phyloP scores from a whole-genome alignment of 2,329 filamentous ascomycete species.

The Fusarium goolgardi region DNA sequence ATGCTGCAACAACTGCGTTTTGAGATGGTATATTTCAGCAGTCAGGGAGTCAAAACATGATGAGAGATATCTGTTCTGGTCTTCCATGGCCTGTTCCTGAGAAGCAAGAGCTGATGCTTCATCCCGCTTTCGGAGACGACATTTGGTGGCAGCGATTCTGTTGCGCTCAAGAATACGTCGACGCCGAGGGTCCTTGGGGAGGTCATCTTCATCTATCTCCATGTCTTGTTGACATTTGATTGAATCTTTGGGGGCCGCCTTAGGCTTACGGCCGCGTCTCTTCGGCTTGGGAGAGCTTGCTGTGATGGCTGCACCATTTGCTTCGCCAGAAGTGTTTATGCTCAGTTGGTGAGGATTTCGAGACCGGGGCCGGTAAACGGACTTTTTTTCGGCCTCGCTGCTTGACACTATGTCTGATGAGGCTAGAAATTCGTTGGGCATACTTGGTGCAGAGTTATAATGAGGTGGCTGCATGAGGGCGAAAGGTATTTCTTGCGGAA shows the following conservation, averaged over 20 bases:
- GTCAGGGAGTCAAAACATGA: slow-evolving; percentile 44
- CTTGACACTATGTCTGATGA: slow-evolving; percentile 22
- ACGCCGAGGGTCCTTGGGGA: slow-evolving; percentile 43
- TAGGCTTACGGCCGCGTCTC: slow-evolving; percentile 47
- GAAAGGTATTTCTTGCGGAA: slow-evolving; percentile 36
- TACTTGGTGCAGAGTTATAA: slow-evolving; percentile 16
- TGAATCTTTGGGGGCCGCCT: slow-evolving; percentile 27
- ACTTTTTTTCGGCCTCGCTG: slow-evolving; percentile 27
- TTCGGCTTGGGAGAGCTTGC: slow-evolving; percentile 31
- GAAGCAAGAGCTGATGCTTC: slow-evolving; percentile 48
- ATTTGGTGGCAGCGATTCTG: slow-evolving; percentile 50
- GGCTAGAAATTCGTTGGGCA: slow-evolving; percentile 8
- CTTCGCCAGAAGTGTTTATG: slow-evolving; percentile 20
- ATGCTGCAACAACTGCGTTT: slow-evolving; percentile 48
- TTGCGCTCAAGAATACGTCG: slow-evolving; percentile 49
- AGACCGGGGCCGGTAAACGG: slow-evolving; percentile 13
- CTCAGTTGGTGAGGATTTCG: slow-evolving; percentile 29
- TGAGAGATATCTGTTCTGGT: slow-evolving; percentile 48
- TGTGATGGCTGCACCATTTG: neutral
- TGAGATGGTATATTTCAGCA: slow-evolving; percentile 48
- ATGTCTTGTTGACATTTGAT: slow-evolving; percentile 22
- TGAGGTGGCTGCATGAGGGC: slow-evolving; percentile 36
- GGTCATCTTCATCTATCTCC: slow-evolving; percentile 39
- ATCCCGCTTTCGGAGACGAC: slow-evolving; percentile 49
- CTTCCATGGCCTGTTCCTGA: slow-evolving; percentile 48